Conservation (phyloP, 208 protist species). For the Trypanosoma caninum region DNA sequence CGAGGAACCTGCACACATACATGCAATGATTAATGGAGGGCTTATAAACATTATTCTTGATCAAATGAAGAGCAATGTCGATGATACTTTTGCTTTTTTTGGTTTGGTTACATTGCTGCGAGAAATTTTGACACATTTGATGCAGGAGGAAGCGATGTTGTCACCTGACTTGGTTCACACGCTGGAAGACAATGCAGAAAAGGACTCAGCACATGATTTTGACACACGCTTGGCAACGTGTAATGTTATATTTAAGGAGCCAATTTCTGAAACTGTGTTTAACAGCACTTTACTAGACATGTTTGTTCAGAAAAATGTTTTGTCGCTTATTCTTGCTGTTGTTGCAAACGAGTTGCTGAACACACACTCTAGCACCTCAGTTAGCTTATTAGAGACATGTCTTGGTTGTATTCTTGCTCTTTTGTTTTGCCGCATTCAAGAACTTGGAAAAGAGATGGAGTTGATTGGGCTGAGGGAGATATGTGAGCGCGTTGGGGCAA, state of each 20-base stretch:
- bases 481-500: slow-evolving; percentile 13
- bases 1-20: slow-evolving; percentile 24
- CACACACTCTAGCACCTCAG: slow-evolving; percentile 30
- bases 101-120: slow-evolving; percentile 26
- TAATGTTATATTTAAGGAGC: background rate
- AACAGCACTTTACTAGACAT: background rate
- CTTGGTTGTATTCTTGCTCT: slow-evolving; percentile 36
- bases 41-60: slow-evolving; percentile 38
- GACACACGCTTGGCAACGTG: no score
- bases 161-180: background rate
- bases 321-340: background rate
- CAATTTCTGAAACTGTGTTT: background rate
- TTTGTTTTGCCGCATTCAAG: slow-evolving; percentile 23
- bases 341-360: background rate
- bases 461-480: background rate
- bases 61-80: slow-evolving; percentile 31
- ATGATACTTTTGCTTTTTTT: slow-evolving; percentile 24
- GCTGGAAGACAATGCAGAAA: background rate
- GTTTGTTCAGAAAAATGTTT: background rate
- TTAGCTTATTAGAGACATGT: slow-evolving; percentile 34
- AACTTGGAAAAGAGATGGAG: background rate
- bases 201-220: background rate
- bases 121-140: slow-evolving; percentile 14
- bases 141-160: background rate
- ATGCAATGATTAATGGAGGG: slow-evolving; percentile 40